Conservation (phyloP, 2,329 filamentous ascomycete species). For the Lasiodiplodia sp. region DNA sequence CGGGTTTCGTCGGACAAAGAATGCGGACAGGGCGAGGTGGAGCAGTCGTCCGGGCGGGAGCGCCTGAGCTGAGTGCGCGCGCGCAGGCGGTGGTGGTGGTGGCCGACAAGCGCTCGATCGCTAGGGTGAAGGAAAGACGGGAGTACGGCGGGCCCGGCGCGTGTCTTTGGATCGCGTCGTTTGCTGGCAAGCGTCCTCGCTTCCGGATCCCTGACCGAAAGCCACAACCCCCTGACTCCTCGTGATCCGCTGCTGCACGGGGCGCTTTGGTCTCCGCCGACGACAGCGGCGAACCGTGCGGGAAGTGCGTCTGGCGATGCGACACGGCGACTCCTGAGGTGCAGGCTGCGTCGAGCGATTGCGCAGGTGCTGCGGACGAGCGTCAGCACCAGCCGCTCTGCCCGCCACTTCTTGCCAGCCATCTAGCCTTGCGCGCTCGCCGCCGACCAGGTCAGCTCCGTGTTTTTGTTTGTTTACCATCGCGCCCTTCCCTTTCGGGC, state of each 20-base stretch:
- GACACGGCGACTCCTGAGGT: constrained; percentile 29
- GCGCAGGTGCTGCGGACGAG: constrained; percentile 5
- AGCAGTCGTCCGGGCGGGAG: constrained; percentile 7
- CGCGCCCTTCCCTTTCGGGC: constrained; percentile 18
- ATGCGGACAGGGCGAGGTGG: constrained; percentile 22
- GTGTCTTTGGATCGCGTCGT: constrained; percentile 26
- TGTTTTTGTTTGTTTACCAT: constrained; percentile 24
- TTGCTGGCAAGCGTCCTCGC: constrained; percentile 23
- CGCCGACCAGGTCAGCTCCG: neutral
- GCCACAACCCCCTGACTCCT: constrained; percentile 17
- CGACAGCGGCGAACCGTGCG: constrained; percentile 8
- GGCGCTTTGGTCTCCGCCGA: constrained; percentile 5
- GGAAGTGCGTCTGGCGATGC: constrained; percentile 21
- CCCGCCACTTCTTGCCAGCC: neutral
- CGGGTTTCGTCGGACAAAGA: constrained; percentile 20
- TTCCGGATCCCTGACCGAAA: constrained; percentile 25
- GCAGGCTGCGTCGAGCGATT: constrained; percentile 20
- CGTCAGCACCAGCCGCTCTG: neutral
- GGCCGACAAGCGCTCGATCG: constrained; percentile 18
- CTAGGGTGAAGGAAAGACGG: constrained; percentile 22
- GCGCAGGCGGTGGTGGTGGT: constrained; percentile 18
- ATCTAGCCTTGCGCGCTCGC: neutral
- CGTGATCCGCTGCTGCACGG: constrained; percentile 19
- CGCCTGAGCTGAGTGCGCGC: constrained; percentile 16
- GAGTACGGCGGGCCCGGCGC: constrained; percentile 17